These are phyloP conservation scores for Melampsora larici-populina DNA, from an alignment of 1,284 basidiomycete species.

Conservation along the genomic window DNA sequence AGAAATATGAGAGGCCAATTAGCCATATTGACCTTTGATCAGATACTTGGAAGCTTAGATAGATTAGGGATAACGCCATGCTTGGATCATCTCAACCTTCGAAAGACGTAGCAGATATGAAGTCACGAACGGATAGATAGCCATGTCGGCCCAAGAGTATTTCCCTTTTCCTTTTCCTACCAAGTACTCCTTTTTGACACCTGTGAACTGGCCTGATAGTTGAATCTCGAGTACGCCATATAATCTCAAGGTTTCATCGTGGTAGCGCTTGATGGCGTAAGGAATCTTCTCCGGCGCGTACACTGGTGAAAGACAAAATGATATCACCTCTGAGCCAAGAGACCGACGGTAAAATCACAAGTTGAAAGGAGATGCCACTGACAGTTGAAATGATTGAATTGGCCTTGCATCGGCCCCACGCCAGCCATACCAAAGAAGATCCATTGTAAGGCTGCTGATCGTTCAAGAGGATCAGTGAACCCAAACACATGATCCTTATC, in stretches of 20 bases:
- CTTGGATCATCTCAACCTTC: neutral
- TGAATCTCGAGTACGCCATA: slow-evolving; percentile 45
- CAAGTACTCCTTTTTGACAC: slow-evolving; percentile 30
- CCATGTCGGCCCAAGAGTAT: slow-evolving; percentile 32
- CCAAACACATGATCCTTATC: slow-evolving; percentile 46
- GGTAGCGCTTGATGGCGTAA: slow-evolving; percentile 45
- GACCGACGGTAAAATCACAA: neutral
- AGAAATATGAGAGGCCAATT: neutral
- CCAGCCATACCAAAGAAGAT: slow-evolving; percentile 41
- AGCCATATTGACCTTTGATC: neutral
- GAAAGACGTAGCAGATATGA: neutral
- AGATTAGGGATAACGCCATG: too few species aligned
- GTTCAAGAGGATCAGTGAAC: slow-evolving; percentile 37
- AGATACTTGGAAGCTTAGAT: neutral
- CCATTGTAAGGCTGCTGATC: slow-evolving; percentile 42
- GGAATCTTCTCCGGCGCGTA: slow-evolving; percentile 45
- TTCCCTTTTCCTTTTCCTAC: slow-evolving; percentile 27
- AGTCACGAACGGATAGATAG: slow-evolving; percentile 16
- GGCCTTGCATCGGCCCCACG: slow-evolving; percentile 37
- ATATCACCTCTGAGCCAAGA: neutral
- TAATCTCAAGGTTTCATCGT: slow-evolving; percentile 46
- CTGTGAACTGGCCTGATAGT: slow-evolving; percentile 31
- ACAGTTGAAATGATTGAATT: slow-evolving; percentile 44
- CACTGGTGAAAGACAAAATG: slow-evolving; percentile 4
- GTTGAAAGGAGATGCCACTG: slow-evolving; percentile 44